Evolutionary conservation across 768 basidiomycete genomes (phyloP).

Genomic region (Termitomyces sp.): DNA sequence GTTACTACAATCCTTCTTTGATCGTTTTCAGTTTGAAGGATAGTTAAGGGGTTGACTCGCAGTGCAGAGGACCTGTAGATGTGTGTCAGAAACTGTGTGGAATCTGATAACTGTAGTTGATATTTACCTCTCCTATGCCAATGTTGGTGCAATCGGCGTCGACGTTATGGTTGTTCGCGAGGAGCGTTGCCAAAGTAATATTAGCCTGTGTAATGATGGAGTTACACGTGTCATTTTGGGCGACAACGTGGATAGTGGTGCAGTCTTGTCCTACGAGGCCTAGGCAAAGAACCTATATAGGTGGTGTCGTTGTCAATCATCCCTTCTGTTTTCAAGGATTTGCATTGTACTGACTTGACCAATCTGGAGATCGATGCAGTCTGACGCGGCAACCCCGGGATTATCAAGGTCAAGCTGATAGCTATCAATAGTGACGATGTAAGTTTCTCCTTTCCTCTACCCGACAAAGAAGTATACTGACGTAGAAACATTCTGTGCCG

Average conservation of each 20-base stretch:
- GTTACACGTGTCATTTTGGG: conserved; percentile 45
- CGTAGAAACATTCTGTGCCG: conserved; percentile 39
- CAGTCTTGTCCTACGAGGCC: conserved; percentile 56
- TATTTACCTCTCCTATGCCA: conserved; percentile 49
- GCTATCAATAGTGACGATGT: conserved; percentile 18
- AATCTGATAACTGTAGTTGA: not conserved
- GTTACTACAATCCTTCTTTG: too few relatives aligned
- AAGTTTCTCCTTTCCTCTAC: not conserved
- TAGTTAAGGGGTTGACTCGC: not conserved
- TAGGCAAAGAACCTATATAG: conserved; percentile 42
- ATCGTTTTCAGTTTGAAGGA: not conserved
- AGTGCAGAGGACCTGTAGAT: conserved; percentile 10
- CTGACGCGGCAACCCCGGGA: conserved; percentile 36
- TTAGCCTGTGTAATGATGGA: conserved; percentile 32
- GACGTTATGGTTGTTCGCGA: conserved; percentile 63
- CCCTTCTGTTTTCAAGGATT: not conserved
- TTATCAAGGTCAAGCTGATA: conserved; percentile 57
- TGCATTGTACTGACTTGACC: conserved; percentile 33
- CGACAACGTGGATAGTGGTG: conserved; percentile 38
- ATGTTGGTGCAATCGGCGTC: conserved; percentile 47
- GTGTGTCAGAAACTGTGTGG: not conserved
- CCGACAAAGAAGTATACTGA: conserved; percentile 18
- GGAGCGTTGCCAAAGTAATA: conserved; percentile 40
- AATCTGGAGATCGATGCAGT: conserved; percentile 50
- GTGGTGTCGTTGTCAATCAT: not conserved